Percentiles rank a stretch among this genome's conserved stretches.
These are phyloP conservation scores for Starmerella bombicola DNA, from an alignment of 805 yeast genomes.

Conservation along the genomic window DNA sequence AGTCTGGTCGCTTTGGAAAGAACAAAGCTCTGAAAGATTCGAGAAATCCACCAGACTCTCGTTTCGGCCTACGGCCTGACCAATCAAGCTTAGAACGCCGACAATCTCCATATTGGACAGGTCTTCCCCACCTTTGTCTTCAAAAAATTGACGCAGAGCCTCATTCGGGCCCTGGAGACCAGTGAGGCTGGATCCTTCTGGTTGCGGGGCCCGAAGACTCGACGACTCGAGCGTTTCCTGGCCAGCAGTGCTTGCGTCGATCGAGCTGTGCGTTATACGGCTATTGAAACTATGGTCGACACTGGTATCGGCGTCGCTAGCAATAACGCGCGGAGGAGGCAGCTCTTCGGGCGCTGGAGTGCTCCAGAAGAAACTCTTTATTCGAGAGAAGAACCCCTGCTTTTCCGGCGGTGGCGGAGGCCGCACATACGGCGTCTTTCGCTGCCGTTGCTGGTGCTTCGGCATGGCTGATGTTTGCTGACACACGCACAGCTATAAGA, in stretches of 20 bases:
- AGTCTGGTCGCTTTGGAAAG: not conserved
- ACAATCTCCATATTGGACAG: conserved; percentile 60
- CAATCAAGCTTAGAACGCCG: conserved; percentile 55
- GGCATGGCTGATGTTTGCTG: conserved; percentile 1
- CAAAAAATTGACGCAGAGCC: conserved; percentile 52
- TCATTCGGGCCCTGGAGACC: conserved; percentile 35
- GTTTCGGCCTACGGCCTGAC: conserved; percentile 27
- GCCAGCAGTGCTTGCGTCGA: not conserved
- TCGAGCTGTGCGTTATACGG: conserved; percentile 2
- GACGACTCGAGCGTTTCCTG: not conserved
- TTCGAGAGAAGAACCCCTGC: conserved; percentile 9
- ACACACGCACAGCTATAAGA: no score
- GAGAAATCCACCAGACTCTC: conserved; percentile 23
- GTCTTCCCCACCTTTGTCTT: conserved; percentile 55
- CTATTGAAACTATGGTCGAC: not conserved
- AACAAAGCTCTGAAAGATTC: conserved; percentile 3
- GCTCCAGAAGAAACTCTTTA: conserved; percentile 13
- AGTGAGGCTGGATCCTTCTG: not conserved
- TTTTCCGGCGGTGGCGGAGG: not conserved
- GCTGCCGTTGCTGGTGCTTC: conserved; percentile 3
- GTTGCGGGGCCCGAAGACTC: not conserved
- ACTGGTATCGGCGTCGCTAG: not conserved
- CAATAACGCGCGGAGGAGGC: conserved; percentile 1
- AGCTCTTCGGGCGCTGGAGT: conserved; percentile 1
- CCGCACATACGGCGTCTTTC: conserved; percentile 5